A percentile compares a stretch with the other conserved stretches of the same genome.
Conservation (phyloP, 2,329 filamentous ascomycete species). For the Calonectria naviculata region DNA sequence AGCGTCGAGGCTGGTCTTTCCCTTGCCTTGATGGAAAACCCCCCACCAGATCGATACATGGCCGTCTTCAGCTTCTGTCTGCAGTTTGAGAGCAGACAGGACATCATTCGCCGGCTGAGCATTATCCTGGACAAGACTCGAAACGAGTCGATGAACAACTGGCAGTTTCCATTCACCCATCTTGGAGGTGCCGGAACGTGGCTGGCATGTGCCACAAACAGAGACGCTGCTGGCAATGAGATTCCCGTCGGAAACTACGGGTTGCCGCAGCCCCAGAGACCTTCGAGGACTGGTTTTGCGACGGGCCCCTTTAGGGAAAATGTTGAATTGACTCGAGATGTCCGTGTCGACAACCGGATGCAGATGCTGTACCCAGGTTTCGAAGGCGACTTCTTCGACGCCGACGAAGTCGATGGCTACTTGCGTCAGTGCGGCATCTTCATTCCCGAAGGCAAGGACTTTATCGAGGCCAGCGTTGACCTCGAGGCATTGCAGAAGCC, state of each 20-base stretch:
- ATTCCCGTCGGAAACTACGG: conserved; percentile 52
- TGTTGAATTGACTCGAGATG: conserved; percentile 53
- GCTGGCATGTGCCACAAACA: conserved; percentile 51
- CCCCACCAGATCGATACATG: conserved; percentile 60
- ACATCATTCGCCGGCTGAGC: conserved; percentile 56
- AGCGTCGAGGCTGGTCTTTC: conserved; percentile 71
- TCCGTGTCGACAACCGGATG: conserved; percentile 58
- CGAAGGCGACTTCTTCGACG: conserved; percentile 81
- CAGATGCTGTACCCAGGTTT: conserved; percentile 69
- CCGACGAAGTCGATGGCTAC: conserved; percentile 81
- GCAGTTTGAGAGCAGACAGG: conserved; percentile 64
- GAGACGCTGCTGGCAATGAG: neutral
- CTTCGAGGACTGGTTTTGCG: conserved; percentile 42
- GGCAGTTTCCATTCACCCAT: conserved; percentile 70
- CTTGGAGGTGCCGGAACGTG: conserved; percentile 77
- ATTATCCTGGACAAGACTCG: conserved; percentile 45
- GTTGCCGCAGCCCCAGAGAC: conserved; percentile 37
- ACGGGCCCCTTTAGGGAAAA: conserved; percentile 61
- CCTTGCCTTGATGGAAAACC: conserved; percentile 63
- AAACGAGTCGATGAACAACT: conserved; percentile 64
- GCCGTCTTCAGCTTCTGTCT: conserved; percentile 77
- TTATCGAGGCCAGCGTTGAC: conserved; percentile 68
- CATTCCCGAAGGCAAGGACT: conserved; percentile 71
- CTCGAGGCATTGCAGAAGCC: conserved; percentile 48
- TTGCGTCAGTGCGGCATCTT: conserved; percentile 71